These are phyloP conservation scores for Amanita thiersii DNA, from an alignment of 768 basidiomycete genomes.

Conservation along the genomic window DNA sequence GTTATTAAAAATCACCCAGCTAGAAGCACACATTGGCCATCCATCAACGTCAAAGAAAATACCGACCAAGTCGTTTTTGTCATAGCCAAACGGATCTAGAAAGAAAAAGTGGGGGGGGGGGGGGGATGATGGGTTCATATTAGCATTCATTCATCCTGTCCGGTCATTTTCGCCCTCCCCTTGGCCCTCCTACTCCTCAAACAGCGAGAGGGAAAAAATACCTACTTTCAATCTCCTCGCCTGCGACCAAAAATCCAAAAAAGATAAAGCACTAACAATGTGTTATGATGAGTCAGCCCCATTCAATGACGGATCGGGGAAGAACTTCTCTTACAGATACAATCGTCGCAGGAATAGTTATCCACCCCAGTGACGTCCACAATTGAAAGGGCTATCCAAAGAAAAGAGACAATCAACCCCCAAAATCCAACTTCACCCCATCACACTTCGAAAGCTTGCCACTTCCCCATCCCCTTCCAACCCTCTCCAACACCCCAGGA, in stretches of 20 bases:
- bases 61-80: slow-evolving; percentile 63
- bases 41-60: background rate
- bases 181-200: background rate
- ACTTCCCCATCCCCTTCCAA: too few species aligned
- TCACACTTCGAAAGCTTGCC: background rate
- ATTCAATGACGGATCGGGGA: slow-evolving; percentile 5
- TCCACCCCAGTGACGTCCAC: slow-evolving; percentile 42
- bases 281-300: slow-evolving; percentile 2
- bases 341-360: slow-evolving; percentile 58
- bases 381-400: slow-evolving; percentile 54
- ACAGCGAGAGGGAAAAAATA: slow-evolving; percentile 11
- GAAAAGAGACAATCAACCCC: slow-evolving; percentile 7
- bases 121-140: too few species aligned
- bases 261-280: slow-evolving; percentile 50
- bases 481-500: too few species aligned
- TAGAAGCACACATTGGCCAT: too few species aligned
- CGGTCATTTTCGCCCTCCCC: too few species aligned
- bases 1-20: too few species aligned
- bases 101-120: background rate
- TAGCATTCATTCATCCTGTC: too few species aligned
- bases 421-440: background rate
- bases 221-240: slow-evolving; percentile 71
- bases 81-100: slow-evolving; percentile 50
- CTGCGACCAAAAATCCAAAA: slow-evolving; percentile 67
- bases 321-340: slow-evolving; percentile 29